Percentiles rank a stretch among this genome's conserved stretches.
phyloP scores from a whole-genome alignment of 805 yeast genomes.

The Lipomyces yamanashiensis region DNA sequence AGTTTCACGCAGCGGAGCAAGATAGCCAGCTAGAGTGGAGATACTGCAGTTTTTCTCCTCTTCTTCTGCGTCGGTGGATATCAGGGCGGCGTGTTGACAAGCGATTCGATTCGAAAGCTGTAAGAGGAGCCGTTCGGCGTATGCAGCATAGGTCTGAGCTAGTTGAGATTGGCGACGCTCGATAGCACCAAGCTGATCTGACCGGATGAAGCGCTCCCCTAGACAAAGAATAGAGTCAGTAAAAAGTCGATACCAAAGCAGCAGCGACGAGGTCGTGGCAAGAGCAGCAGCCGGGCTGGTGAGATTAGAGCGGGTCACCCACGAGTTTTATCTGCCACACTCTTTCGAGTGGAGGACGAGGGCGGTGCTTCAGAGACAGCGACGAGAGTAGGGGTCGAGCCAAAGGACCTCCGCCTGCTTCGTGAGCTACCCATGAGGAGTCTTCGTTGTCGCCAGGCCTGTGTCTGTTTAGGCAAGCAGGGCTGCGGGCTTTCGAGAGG shows the following conservation, averaged over 20 bases:
- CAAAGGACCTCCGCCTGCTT: slow-evolving; percentile 2
- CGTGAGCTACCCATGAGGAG: slow-evolving; percentile 4
- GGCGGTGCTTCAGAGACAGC: slow-evolving; percentile 3
- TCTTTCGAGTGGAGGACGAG: slow-evolving; percentile 5
- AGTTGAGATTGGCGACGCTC: slow-evolving; percentile 8
- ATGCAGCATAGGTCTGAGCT: background rate
- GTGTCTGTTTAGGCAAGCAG: background rate
- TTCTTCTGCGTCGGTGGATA: background rate
- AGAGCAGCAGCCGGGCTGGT: too few species aligned
- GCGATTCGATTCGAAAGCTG: background rate
- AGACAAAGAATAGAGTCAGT: background rate
- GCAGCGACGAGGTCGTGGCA: background rate
- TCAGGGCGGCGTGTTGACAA: background rate
- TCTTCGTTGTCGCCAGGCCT: background rate
- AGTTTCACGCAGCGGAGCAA: background rate
- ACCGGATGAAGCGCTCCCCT: slow-evolving; percentile 6
- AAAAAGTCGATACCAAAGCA: background rate
- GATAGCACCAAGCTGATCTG: slow-evolving; percentile 3
- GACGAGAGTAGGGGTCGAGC: background rate
- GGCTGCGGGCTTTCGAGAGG: background rate
- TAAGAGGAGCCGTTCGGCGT: background rate
- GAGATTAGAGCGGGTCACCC: background rate
- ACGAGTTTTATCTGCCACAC: slow-evolving; percentile 9
- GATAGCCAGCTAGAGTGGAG: background rate
- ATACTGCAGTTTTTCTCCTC: background rate